Base-by-base conservation (phyloP, 306 rosid species). In the Cucumis melo region DNA sequence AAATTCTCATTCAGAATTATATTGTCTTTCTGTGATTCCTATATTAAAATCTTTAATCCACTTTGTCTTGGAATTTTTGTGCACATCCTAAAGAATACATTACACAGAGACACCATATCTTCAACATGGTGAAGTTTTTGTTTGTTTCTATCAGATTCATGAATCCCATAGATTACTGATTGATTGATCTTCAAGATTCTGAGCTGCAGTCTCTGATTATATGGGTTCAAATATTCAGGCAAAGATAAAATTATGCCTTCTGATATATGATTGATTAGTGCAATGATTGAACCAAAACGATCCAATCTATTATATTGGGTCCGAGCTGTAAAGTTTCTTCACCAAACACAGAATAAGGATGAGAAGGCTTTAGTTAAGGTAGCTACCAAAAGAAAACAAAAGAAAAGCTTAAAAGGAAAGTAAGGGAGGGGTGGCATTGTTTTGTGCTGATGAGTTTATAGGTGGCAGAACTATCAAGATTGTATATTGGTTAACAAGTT, bases 301-400 rank as follows among this genome's bases (percentile, higher is more conserved):
- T 51, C 62, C 24, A 32, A 73, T 73, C 77, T 27, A 71, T 24
- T 46, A 20, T 72, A 62, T 64, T 2, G 32, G 77, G 62, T 10
- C 39, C 24, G 62, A 73, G 77, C 77, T 73, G 77, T 73, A 73
- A 73, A 73, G 77, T 13, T 29, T 11, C 5, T 6, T 32, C 48
- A 53, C 77, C 77, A 53, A 73, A 73, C 62, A 10, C 27, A 73
- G 77, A 73, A 73, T 73, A 29, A 51, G 62, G 77, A 73, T 32
- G 24, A 19, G 62, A 53, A 32, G 17, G 60, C 48, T 73, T 51
- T 73, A 51, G 62, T 32, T 73, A 48, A 2, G 77, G 23, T 72
- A 72, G 60, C 44, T 27, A 72, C 42, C 76, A 29, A 16, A 48
- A 51, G 62, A 24, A 73, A 51, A 16, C 77, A 73, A 71, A 27